Evolutionary conservation across 1,139 yeast species (phyloP).

Genomic region (Neolecta irregularis): DNA sequence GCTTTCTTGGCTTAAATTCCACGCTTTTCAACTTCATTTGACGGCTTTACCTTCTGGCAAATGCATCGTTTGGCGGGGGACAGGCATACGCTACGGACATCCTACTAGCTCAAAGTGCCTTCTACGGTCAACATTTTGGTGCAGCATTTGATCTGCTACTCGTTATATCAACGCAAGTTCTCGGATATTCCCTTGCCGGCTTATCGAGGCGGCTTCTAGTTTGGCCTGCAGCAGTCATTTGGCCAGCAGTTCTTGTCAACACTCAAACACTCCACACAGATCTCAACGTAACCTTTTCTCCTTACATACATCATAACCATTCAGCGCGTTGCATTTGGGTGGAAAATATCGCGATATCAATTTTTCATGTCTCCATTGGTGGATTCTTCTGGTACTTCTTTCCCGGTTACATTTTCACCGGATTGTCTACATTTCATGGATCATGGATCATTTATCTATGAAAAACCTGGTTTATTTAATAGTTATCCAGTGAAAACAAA

Average conservation of each 20-base stretch:
- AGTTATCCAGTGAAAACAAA: no score
- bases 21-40: slow-evolving; percentile 47
- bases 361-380: slow-evolving; percentile 26
- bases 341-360: slow-evolving; percentile 4
- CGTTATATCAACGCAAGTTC: no score
- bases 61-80: no score
- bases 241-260: slow-evolving; percentile 36
- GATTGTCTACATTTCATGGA: no score
- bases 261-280: no score
- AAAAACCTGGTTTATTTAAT: no score
- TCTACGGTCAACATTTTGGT: slow-evolving; percentile 14
- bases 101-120: slow-evolving; percentile 36
- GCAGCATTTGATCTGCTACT: slow-evolving; percentile 10
- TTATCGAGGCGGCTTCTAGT: slow-evolving; percentile 42
- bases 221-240: slow-evolving; percentile 48
- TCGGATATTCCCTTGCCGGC: slow-evolving; percentile 56
- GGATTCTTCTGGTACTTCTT: slow-evolving; percentile 41
- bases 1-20: no score
- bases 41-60: slow-evolving; percentile 36
- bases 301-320: no score
- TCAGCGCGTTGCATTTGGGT: no score
- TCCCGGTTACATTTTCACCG: slow-evolving; percentile 38
- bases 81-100: slow-evolving; percentile 36
- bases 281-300: no score
- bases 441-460: no score